phyloP scores from a whole-genome alignment of 257 asterid species.

The Osmanthus fragrans region DNA sequence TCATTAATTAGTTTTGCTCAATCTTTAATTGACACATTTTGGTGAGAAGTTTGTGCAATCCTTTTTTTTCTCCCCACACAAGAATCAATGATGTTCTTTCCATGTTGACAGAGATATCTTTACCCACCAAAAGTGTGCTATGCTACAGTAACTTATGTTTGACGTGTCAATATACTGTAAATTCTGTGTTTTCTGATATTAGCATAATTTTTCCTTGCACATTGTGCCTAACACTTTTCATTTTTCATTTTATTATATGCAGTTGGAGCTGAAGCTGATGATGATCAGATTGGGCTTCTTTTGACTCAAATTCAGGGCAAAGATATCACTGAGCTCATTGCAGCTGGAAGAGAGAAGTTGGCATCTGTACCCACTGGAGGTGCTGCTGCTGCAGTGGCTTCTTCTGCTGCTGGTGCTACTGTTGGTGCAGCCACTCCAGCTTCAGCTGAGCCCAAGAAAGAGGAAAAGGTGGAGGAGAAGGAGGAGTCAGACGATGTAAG shows the following conservation, averaged over 20 bases:
- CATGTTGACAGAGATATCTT: too few species aligned
- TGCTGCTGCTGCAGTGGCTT: slow-evolving; percentile 31
- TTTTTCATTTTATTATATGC: not conserved
- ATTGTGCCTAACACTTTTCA: not conserved
- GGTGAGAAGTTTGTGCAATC: not conserved
- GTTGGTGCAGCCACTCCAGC: slow-evolving; percentile 21
- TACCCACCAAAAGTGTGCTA: not conserved
- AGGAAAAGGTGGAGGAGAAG: slow-evolving; percentile 39
- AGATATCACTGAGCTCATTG: slow-evolving; percentile 35
- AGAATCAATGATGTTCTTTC: not conserved
- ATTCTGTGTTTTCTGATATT: not conserved
- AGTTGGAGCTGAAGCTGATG: slow-evolving; percentile 34
- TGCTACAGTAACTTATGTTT: not conserved
- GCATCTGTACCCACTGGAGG: slow-evolving; percentile 38
- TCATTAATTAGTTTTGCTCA: not conserved
- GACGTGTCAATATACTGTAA: too few species aligned
- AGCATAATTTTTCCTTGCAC: too few species aligned
- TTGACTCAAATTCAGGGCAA: slow-evolving; percentile 29
- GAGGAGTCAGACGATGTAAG: slow-evolving; percentile 41
- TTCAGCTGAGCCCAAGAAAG: slow-evolving; percentile 39
- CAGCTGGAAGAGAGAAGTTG: slow-evolving; percentile 35
- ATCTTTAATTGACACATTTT: not conserved
- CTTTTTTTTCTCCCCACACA: not conserved
- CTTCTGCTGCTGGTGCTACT: slow-evolving; percentile 23
- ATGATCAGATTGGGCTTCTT: slow-evolving; percentile 27